Evolutionary conservation across 1,139 yeast genomes (phyloP), one percentile per base, ranked within the genome.

Genomic region (Zygosaccharomyces pseudobailii): DNA sequence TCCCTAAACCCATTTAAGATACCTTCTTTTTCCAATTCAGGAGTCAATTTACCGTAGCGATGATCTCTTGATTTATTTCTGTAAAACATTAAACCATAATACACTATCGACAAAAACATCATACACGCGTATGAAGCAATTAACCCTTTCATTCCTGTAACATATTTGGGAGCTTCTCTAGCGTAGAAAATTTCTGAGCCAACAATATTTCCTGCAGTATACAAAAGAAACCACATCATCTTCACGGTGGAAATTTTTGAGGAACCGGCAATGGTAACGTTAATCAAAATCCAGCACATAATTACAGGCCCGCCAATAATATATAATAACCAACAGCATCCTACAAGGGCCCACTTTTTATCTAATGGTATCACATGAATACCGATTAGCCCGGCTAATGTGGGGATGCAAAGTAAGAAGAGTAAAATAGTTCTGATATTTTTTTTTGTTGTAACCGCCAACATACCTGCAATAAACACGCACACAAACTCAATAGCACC

Each of bases 181-280:
- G 71, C 64, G 42, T 71, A 61, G 60, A 80, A 80, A 1, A 82
- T 76, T 55, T 78, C 83, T 1, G 84, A 81, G 4, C 85, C 85
- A 44, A 74, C 66, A 45, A 78, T 67, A 56, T 79, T 80, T 30
- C 86, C 86, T 31, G 75, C 78, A 55, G 84, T 79, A 63, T 78
- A 80, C 3, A 80, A 70, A 43, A 79, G 58, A 65, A 76, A 37
- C 72, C 71, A 36, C 78, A 72, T 44, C 69, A 66, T 61, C 76
- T 79, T 53, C n/a, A 43, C 49, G 6, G 53, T 47, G 10, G 54
- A 46, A 7, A 50, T 39, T 62, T 80, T 81, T 32, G 86, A 79
- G 50, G 78, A 79, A 17, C 86, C 86, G 6, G 82, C 82, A 20
- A 75, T 71, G 55, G 81, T 80, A 3, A 80, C 73, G 27, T 80